Percentiles rank a stretch among this genome's conserved stretches.
Evolutionary conservation across 176 grass and related monocot species (phyloP).

Genomic region (Oryza nivara): DNA sequence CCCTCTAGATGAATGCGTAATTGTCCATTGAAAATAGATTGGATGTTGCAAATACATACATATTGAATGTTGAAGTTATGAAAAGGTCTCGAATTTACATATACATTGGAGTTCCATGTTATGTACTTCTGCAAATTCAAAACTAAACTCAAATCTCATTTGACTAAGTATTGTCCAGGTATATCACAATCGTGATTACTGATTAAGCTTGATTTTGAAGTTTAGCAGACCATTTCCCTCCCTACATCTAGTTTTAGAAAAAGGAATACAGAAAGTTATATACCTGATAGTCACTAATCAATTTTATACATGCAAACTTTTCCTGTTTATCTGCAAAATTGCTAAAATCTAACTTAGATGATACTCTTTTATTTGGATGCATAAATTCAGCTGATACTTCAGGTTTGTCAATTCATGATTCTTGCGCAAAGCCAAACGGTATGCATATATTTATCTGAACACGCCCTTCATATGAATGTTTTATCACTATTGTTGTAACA

Average conservation of each 20-base stretch:
- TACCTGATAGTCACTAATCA: neutral
- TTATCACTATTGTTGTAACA: too few relatives aligned
- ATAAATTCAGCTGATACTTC: neutral
- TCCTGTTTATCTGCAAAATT: neutral
- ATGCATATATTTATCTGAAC: slow-evolving; percentile 4
- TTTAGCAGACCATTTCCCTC: neutral
- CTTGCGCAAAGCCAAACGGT: neutral
- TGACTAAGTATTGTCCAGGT: neutral
- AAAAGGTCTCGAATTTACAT: neutral
- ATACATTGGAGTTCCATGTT: neutral
- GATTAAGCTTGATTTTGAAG: neutral
- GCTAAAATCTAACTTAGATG: neutral
- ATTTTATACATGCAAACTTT: neutral
- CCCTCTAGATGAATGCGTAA: too few relatives aligned
- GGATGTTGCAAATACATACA: neutral
- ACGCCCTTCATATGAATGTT: neutral
- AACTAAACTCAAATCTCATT: neutral
- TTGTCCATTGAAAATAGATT: too few relatives aligned
- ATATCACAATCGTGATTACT: neutral
- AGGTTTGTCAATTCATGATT: neutral
- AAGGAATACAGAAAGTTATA: neutral
- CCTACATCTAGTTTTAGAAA: neutral
- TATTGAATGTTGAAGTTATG: neutral
- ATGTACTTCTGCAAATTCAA: neutral
- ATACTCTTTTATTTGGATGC: neutral